Conservation (phyloP, 805 yeast genomes). For the Jamesozyma gamospora region DNA sequence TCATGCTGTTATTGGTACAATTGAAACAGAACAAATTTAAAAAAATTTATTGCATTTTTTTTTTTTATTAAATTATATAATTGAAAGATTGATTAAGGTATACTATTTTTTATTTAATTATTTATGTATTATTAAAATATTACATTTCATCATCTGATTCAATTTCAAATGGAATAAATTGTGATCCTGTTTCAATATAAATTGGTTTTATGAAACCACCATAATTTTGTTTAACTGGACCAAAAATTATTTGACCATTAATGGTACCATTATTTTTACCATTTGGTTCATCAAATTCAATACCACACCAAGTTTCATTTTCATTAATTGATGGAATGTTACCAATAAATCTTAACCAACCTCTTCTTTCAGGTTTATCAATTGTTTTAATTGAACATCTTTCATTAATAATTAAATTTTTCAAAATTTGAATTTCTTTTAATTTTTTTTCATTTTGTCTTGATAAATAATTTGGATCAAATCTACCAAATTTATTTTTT, state of each 20-base stretch:
- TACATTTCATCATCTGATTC: slow-evolving; percentile 32
- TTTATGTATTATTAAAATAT: too few relatives aligned
- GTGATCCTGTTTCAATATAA: slow-evolving; percentile 56
- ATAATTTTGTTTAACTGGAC: slow-evolving; percentile 40
- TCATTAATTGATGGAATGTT: slow-evolving; percentile 43
- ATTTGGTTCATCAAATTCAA: slow-evolving; percentile 73
- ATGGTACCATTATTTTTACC: slow-evolving; percentile 82
- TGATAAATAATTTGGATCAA: slow-evolving; percentile 41
- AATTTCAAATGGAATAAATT: slow-evolving; percentile 34
- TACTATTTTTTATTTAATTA: too few relatives aligned
- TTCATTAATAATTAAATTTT: slow-evolving; percentile 35
- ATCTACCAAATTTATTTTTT: slow-evolving; percentile 58
- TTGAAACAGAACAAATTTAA: too few relatives aligned
- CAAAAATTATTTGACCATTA: slow-evolving; percentile 51
- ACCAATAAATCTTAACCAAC: slow-evolving; percentile 65
- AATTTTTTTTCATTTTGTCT: slow-evolving; percentile 22
- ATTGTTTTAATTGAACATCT: slow-evolving; percentile 39
- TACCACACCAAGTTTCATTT: slow-evolving; percentile 65
- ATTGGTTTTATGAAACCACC: slow-evolving; percentile 75
- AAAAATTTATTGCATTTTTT: too few relatives aligned
- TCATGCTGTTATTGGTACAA: slow-evolving; percentile 23
- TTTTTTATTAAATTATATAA: too few relatives aligned
- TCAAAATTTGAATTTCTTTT: slow-evolving; percentile 26
- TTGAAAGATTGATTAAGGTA: too few relatives aligned
- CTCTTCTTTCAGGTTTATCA: slow-evolving; percentile 39